Evolutionary conservation across 2,329 filamentous ascomycete species (phyloP).

Genomic region (Hymenoscyphus salicellus): DNA sequence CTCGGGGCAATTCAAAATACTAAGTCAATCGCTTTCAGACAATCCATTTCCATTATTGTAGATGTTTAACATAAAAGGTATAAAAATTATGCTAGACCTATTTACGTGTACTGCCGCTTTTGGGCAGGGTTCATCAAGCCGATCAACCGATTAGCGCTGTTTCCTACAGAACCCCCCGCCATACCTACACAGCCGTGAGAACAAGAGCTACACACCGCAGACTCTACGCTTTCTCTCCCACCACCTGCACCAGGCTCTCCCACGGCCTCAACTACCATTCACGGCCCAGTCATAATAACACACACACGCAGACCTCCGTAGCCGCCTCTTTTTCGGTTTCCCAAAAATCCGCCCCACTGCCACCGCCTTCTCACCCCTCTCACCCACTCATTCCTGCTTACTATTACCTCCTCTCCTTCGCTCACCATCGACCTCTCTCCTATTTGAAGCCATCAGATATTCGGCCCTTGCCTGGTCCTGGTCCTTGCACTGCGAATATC

Average conservation of each 20-base stretch:
- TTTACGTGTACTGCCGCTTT: background rate
- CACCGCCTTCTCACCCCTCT: background rate
- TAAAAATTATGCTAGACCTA: too few species aligned
- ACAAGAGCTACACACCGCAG: background rate
- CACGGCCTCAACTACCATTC: background rate
- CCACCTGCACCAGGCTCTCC: background rate
- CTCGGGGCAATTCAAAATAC: background rate
- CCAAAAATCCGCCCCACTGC: background rate
- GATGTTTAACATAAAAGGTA: too few species aligned
- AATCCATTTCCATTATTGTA: too few species aligned
- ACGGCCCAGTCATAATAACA: background rate
- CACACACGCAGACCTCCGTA: background rate
- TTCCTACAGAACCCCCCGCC: background rate
- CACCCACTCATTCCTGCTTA: conserved; percentile 1
- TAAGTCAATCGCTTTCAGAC: background rate
- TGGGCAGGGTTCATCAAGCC: background rate
- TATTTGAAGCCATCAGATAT: background rate
- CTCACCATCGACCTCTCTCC: background rate
- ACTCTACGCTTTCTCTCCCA: background rate
- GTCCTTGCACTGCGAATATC: background rate
- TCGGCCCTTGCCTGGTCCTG: background rate
- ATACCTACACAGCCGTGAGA: background rate
- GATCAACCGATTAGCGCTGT: background rate
- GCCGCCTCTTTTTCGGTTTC: background rate
- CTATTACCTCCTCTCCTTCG: background rate